Evolutionary conservation across 1,139 yeast species (phyloP).

Genomic region (Pichia terricola): DNA sequence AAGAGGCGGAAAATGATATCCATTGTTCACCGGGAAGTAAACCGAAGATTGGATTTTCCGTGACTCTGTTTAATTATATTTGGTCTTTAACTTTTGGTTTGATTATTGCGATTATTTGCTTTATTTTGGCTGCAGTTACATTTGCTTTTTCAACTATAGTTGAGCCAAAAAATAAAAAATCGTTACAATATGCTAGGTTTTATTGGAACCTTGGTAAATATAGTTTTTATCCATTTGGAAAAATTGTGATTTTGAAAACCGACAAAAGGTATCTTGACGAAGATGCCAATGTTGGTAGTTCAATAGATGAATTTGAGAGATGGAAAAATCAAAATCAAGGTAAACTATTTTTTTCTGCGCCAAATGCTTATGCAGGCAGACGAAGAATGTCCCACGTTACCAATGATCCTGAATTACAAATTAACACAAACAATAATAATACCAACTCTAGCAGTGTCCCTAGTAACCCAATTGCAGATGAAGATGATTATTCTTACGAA

Average conservation of each 20-base stretch:
- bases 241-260: constrained; percentile 66
- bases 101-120: constrained; percentile 43
- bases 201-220: constrained; percentile 59
- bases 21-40: constrained; percentile 54
- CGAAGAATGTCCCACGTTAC: not conserved
- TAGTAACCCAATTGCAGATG: not conserved
- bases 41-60: constrained; percentile 49
- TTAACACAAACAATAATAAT: not conserved
- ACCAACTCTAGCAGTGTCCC: not conserved
- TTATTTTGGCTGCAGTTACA: constrained; percentile 32
- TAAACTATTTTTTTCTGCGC: constrained; percentile 61
- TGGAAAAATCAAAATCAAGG: constrained; percentile 76
- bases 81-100: constrained; percentile 75
- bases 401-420: not conserved
- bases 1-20: constrained; percentile 87
- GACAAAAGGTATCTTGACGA: constrained; percentile 79
- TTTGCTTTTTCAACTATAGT: constrained; percentile 38
- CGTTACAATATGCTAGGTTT: constrained; percentile 50
- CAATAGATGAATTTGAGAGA: constrained; percentile 73
- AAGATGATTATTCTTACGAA: constrained; percentile 5
- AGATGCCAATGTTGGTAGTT: constrained; percentile 83
- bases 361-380: not conserved
- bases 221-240: constrained; percentile 81
- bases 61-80: constrained; percentile 58
- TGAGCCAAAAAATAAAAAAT: constrained; percentile 24